phyloP scores from a whole-genome alignment of 2,329 filamentous ascomycete species.

The Plenodomus tracheiphilus region DNA sequence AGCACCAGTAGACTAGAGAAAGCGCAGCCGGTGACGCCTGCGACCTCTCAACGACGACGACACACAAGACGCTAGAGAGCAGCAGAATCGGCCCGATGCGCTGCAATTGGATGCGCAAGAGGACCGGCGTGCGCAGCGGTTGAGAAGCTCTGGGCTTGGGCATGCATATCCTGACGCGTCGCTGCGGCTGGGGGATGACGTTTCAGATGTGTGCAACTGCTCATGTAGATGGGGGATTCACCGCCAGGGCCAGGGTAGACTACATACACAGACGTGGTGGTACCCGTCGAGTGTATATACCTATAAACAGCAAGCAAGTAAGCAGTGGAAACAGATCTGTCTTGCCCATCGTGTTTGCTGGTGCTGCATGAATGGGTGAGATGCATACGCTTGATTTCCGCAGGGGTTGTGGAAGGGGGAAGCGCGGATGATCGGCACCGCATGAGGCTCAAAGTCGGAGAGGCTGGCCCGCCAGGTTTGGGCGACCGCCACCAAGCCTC shows the following conservation, averaged over 20 bases:
- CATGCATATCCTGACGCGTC: background rate
- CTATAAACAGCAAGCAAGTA: background rate
- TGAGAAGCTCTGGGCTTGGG: background rate
- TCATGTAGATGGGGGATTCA: too few relatives aligned
- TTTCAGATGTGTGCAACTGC: background rate
- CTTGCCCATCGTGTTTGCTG: too few relatives aligned
- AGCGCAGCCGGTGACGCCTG: background rate
- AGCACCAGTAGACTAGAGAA: background rate
- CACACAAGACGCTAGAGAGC: background rate
- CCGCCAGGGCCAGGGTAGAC: too few relatives aligned
- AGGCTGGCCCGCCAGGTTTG: too few relatives aligned
- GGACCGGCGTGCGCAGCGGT: background rate
- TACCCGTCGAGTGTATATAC: too few relatives aligned
- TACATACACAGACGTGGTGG: too few relatives aligned
- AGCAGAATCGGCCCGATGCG: background rate
- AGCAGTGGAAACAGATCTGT: too few relatives aligned
- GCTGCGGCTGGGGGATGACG: background rate
- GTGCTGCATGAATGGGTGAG: background rate
- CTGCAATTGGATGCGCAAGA: background rate
- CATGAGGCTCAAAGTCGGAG: background rate
- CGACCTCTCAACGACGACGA: background rate
- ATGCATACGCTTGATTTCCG: background rate
- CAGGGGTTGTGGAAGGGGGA: background rate
- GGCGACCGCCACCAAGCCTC: background rate
- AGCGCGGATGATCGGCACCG: background rate